Base-by-base conservation (phyloP, 106 monocot genomes). In the Allium sativum region DNA sequence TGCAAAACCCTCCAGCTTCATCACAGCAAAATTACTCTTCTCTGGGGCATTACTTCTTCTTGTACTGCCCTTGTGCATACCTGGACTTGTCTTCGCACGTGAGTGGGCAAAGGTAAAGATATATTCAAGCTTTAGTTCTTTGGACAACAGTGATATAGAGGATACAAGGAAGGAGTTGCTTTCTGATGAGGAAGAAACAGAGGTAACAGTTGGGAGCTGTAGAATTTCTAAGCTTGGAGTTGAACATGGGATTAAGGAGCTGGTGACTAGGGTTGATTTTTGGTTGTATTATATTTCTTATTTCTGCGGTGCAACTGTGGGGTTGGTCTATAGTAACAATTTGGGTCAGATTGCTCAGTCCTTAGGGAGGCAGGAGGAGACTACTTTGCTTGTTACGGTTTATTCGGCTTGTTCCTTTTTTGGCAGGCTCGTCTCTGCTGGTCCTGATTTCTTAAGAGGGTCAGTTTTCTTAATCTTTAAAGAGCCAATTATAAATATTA, bases 331-430 rank as follows among this genome's bases (percentile, higher is more conserved):
- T 70, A 88, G 87, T 65, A 93, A 93, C 68, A 84, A 84, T 56
- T 16, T 93, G 40, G 93, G 93, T 0, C 93, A 93, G 69, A 93
- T 93, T 16, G 79, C 88, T 4, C 79, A 93, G 74, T 88, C 93
- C 2, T 65, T 93, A 14, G 78, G 79, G 6, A 55, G 56, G 68
- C 72, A 62, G 41, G 70, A 77, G 0, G 54, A 81, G 44, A 76
- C 75, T 45, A 58, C 65, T 6, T 71, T 63, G 70, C 65, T 93
- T 41, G 64, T 93, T 56, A 72, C 77, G 31, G 73, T 89, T 55
- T 93, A 88, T 71, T 93, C 93, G 0, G 72, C 93, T 8, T 93
- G 88, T 62, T 93, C 93, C 45, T 93, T 93, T 74, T 93, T 93
- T 52, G 93, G 93, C 19, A 81, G 88, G 15, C 78, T 93, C 3